Evolutionary conservation across 495 filamentous ascomycete species (phyloP).

Genomic region (Penicillium crystallinum): DNA sequence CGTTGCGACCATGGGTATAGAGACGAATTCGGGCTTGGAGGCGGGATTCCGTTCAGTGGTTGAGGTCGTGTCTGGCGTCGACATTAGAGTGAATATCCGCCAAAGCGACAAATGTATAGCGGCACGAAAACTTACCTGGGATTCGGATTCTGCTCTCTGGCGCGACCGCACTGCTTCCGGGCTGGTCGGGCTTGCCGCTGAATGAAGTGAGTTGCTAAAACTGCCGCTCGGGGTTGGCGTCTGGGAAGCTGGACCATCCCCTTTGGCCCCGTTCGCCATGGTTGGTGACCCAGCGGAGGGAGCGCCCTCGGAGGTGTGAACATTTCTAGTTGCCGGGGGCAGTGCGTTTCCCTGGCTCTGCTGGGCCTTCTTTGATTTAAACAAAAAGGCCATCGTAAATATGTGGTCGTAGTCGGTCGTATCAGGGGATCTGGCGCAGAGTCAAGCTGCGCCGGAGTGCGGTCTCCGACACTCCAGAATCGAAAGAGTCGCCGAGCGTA

Average conservation of each 20-base stretch:
- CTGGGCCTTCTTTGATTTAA: slow-evolving; percentile 57
- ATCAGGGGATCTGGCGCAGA: slow-evolving; percentile 17
- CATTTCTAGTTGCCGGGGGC: slow-evolving; percentile 50
- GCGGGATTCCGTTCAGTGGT: slow-evolving; percentile 32
- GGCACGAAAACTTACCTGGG: slow-evolving; percentile 36
- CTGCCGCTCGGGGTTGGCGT: slow-evolving; percentile 59
- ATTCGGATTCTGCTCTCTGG: slow-evolving; percentile 47
- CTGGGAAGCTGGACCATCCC: slow-evolving; percentile 36
- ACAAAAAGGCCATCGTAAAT: slow-evolving; percentile 57
- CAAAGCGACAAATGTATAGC: background rate
- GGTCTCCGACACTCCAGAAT: slow-evolving; percentile 10
- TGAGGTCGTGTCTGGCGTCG: slow-evolving; percentile 27
- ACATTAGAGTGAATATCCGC: background rate
- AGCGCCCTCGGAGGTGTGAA: slow-evolving; percentile 45
- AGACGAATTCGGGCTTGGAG: slow-evolving; percentile 48
- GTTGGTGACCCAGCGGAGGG: slow-evolving; percentile 24
- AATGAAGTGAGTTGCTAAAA: slow-evolving; percentile 60
- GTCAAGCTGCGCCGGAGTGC: slow-evolving; percentile 12
- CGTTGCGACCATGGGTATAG: slow-evolving; percentile 97
- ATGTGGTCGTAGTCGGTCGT: slow-evolving; percentile 38
- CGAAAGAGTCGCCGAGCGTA: slow-evolving; percentile 3
- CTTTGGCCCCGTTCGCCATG: slow-evolving; percentile 36
- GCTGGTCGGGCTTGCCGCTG: slow-evolving; percentile 44
- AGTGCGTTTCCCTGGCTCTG: slow-evolving; percentile 33
- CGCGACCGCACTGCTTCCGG: slow-evolving; percentile 49